Evolutionary conservation across 2,329 filamentous ascomycete genomes (phyloP).

Genomic region (Neopestalotiopsis sp.): DNA sequence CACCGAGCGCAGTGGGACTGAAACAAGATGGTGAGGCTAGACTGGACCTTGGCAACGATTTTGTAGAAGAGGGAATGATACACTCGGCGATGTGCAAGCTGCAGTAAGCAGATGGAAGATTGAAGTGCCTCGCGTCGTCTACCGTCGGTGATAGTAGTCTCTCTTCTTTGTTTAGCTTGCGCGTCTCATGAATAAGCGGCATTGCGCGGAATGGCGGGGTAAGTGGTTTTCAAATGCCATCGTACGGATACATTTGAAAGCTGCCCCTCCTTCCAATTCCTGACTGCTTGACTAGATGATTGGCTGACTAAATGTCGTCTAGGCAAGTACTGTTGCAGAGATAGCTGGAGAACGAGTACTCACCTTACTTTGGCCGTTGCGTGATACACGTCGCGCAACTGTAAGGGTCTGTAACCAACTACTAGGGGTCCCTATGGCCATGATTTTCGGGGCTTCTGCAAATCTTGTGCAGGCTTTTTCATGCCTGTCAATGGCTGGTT

Average conservation of each 20-base stretch:
- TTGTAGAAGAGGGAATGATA: background rate
- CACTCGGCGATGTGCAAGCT: background rate
- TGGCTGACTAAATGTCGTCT: background rate
- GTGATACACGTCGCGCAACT: background rate
- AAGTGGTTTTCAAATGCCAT: background rate
- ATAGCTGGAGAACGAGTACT: too few species aligned
- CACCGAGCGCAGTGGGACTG: conserved; percentile 9
- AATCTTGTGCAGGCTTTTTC: background rate
- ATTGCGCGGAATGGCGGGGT: background rate
- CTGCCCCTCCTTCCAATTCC: conserved; percentile 7
- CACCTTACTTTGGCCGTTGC: background rate
- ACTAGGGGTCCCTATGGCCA: background rate
- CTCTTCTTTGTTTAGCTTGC: conserved; percentile 1
- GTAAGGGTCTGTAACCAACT: background rate
- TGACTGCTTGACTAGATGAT: background rate
- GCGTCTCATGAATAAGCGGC: conserved; percentile 5
- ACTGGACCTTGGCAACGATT: background rate
- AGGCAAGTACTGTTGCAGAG: too few species aligned
- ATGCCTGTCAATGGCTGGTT: background rate
- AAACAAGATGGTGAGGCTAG: conserved; percentile 7
- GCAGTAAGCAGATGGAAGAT: background rate
- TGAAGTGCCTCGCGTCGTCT: conserved; percentile 6
- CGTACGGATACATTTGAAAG: background rate
- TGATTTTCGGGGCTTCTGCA: background rate
- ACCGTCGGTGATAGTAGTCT: conserved; percentile 1